A percentile compares a stretch with the other conserved stretches of the same genome.
These are phyloP conservation scores for Microglena sp. DNA, from an alignment of 139 green algal species.

Conservation along the genomic window DNA sequence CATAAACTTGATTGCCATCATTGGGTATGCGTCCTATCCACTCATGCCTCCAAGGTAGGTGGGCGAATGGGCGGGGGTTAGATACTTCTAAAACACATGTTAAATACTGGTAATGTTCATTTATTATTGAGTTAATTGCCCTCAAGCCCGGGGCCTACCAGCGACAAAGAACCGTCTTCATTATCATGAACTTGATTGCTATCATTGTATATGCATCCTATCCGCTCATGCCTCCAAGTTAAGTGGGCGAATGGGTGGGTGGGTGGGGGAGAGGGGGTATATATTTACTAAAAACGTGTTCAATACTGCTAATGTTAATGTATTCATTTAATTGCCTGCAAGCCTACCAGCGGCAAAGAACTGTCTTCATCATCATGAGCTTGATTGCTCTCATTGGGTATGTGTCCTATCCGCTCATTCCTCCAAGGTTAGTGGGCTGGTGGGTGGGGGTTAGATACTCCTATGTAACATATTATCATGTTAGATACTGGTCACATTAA, in stretches of 20 bases:
- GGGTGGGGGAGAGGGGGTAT: too few relatives aligned
- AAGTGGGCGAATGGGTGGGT: too few relatives aligned
- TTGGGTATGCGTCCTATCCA: slow-evolving; percentile 18
- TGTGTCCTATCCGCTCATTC: slow-evolving; percentile 23
- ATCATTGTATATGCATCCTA: slow-evolving; percentile 16
- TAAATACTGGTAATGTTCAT: too few relatives aligned
- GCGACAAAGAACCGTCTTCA: slow-evolving; percentile 14
- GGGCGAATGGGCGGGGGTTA: too few relatives aligned
- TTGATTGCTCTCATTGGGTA: slow-evolving; percentile 20
- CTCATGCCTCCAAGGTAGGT: slow-evolving; percentile 31
- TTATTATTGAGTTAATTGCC: neutral
- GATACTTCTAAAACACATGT: too few relatives aligned
- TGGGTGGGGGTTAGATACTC: too few relatives aligned
- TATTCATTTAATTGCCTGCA: too few relatives aligned
- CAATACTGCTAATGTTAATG: too few relatives aligned
- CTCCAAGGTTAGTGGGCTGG: slow-evolving; percentile 16
- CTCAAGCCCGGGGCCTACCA: slow-evolving; percentile 24
- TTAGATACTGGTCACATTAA: too few relatives aligned
- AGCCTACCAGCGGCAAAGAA: too few relatives aligned
- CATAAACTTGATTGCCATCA: slow-evolving; percentile 27
- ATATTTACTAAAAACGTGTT: too few relatives aligned
- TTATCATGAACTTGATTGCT: slow-evolving; percentile 28
- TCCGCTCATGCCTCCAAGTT: slow-evolving; percentile 29
- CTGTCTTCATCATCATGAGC: slow-evolving; percentile 31
- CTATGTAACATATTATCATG: too few relatives aligned